Conservation (phyloP, 768 basidiomycete genomes). For the Trametes meyenii region DNA sequence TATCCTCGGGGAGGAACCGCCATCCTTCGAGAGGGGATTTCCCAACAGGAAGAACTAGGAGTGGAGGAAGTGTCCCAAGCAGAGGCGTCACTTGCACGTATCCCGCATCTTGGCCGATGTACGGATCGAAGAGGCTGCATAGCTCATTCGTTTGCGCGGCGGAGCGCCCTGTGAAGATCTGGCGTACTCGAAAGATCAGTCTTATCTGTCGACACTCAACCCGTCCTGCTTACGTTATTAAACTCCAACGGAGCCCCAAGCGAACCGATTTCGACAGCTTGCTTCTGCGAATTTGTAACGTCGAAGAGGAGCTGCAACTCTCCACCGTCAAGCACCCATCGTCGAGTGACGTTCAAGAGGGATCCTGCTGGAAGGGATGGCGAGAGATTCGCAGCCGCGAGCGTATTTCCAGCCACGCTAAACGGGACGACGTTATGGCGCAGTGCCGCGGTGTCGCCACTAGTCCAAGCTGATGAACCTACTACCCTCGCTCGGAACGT, state of each 20-base stretch:
- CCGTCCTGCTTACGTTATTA: conserved; percentile 47
- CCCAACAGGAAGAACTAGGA: conserved; percentile 50
- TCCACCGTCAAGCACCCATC: conserved; percentile 48
- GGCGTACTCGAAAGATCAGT: not conserved
- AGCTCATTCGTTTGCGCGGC: conserved; percentile 53
- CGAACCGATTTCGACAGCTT: conserved; percentile 55
- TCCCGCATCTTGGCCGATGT: conserved; percentile 59
- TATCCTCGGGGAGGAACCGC: conserved; percentile 57
- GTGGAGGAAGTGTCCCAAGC: conserved; percentile 54
- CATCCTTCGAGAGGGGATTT: conserved; percentile 57
- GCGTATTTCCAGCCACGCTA: conserved; percentile 44
- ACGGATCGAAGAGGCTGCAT: conserved; percentile 60
- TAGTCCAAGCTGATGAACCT: conserved; percentile 50
- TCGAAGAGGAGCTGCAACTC: conserved; percentile 53
- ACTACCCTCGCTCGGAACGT: conserved; percentile 52
- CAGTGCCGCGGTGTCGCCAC: conserved; percentile 47
- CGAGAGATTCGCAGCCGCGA: conserved; percentile 52
- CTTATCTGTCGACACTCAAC: too few species aligned
- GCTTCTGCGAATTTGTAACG: conserved; percentile 49
- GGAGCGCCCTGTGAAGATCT: conserved; percentile 60
- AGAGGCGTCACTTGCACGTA: conserved; percentile 55
- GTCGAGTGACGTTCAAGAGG: conserved; percentile 52
- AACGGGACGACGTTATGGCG: conserved; percentile 44
- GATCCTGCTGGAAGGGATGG: conserved; percentile 50
- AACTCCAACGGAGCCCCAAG: conserved; percentile 57